Percentiles rank a stretch among this genome's conserved stretches.
Conservation (phyloP, 305 asterid species). For the Solanum aculeatissimum region DNA sequence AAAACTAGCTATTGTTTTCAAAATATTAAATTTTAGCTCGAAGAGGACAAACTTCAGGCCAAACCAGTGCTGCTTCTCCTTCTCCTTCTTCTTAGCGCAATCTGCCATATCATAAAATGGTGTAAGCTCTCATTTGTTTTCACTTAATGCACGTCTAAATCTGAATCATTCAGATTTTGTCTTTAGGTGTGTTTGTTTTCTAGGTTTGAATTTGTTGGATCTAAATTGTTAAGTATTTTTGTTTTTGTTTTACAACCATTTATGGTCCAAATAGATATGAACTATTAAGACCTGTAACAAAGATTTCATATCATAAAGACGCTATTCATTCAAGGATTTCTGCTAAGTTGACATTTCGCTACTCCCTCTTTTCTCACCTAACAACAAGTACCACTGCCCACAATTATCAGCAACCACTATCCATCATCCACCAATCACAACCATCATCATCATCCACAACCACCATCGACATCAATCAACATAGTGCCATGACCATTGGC, state of each 20-base stretch:
- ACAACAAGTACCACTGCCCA: not conserved
- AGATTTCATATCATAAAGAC: not conserved
- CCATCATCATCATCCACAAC: not conserved
- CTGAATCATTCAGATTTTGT: not conserved
- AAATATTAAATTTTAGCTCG: not conserved
- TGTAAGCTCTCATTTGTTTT: not conserved
- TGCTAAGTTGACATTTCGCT: not conserved
- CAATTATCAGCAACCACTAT: not conserved
- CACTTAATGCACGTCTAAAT: not conserved
- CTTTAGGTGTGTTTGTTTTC: not conserved
- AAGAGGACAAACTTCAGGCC: not conserved
- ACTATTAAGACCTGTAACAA: not conserved
- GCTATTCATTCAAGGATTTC: not conserved
- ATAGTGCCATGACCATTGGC: not conserved
- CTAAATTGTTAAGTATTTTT: not conserved
- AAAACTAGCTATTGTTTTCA: not conserved
- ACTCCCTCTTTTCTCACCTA: not conserved
- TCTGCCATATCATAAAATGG: not conserved
- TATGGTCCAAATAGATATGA: not conserved
- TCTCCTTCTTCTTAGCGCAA: not conserved
- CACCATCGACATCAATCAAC: not conserved
- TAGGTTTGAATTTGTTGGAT: not conserved
- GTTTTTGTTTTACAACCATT: not conserved
- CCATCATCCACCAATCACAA: not conserved
- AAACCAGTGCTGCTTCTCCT: not conserved